Percentiles rank a stretch among this genome's conserved stretches.
Conservation (phyloP, 2,329 filamentous ascomycete genomes). For the Cytospora piceicola region DNA sequence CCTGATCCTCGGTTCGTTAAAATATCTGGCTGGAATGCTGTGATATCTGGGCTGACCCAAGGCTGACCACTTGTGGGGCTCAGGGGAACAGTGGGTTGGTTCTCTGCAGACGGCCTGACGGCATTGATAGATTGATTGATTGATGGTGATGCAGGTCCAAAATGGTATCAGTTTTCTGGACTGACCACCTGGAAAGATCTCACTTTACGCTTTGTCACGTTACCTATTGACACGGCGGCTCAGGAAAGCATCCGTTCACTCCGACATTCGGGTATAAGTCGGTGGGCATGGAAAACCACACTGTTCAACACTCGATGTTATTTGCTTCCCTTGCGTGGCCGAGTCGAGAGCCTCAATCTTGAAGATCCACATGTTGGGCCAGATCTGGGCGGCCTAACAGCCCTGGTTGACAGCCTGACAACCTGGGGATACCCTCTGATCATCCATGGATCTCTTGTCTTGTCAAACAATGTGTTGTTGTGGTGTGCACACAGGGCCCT, state of each 20-base stretch:
- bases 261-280: background rate
- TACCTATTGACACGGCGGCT: background rate
- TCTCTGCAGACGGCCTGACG: conserved; percentile 16
- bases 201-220: background rate
- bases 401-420: background rate
- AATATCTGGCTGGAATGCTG: conserved; percentile 11
- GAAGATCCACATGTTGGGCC: conserved; percentile 1
- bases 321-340: background rate
- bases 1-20: conserved; percentile 2
- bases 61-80: conserved; percentile 10
- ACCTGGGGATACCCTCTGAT: conserved; percentile 17
- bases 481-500: background rate
- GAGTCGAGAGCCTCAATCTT: background rate
- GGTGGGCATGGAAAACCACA: background rate
- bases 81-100: conserved; percentile 13
- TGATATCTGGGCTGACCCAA: conserved; percentile 20
- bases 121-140: too few species aligned
- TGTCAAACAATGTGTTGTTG: conserved; percentile 1
- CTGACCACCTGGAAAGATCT: background rate
- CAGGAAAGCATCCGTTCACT: background rate
- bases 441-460: conserved; percentile 23
- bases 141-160: background rate
- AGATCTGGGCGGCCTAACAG: conserved; percentile 11
- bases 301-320: background rate
- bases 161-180: background rate